Base-by-base conservation (phyloP, 768 basidiomycete genomes). In the Kwoniella dejecticola region DNA sequence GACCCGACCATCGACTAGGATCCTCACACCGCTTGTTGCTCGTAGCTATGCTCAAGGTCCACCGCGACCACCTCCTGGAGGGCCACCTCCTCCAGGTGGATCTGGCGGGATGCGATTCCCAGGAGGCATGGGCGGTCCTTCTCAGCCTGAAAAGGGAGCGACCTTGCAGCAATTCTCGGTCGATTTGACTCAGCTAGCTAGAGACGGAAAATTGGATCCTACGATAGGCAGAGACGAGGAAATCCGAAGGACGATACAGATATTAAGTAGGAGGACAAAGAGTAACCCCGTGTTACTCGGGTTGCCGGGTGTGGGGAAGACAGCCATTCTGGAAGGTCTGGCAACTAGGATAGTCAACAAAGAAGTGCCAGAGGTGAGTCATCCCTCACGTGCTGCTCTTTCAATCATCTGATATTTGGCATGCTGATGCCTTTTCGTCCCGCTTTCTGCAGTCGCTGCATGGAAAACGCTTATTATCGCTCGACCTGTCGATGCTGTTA, bases 241-340 rank as follows among this genome's bases (percentile, higher is more conserved):
- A 80, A 95, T 95, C 63, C 84, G 90, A 8, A 82, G 92, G 49
- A 94, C 91, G 1, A 88, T 95, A 60, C 92, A 95, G 79, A 94
- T 94, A 70, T 81, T 94, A 8, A 92, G 90, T 24, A 83, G 91
- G 42, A 79, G 93, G 70, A 95, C 92, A 1, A 96, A 96, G 78
- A 90, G 89, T 7, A 94, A 95, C 70, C 92, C 91, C 4, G 90
- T 94, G 0, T 61, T 80, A 26, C 63, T 79, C 19, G 67, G 89
- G 87, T 87, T 89, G 24, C 90, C 91, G 2, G 92, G 92, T 60
- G 90, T 93, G 12, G 92, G 92, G 0, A 96, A 96, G 80, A 95
- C 92, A 0, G 91, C 92, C 0, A 92, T 95, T 52, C 76, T 94
- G 12, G 92, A 94, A 79, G 92, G 92, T 2, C 83, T 96, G 15